phyloP scores from a whole-genome alignment of 257 asterid genomes.

The Jacaranda copaia region DNA sequence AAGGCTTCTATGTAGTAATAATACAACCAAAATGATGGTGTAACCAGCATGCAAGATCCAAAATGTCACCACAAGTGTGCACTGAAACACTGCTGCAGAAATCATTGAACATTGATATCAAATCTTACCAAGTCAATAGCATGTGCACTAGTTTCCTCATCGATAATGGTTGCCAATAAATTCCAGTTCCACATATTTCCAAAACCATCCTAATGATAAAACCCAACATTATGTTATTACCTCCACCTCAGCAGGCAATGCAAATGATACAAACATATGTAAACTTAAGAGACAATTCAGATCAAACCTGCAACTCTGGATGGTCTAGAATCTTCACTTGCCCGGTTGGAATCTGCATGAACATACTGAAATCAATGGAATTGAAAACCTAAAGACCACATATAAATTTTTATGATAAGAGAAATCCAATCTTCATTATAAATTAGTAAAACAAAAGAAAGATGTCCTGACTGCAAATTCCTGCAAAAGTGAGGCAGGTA shows the following conservation, averaged over 20 bases:
- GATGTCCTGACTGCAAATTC: slow-evolving; percentile 2
- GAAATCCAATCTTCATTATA: not conserved
- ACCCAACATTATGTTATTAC: slow-evolving; percentile 33
- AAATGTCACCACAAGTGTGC: slow-evolving; percentile 24
- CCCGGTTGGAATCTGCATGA: slow-evolving; percentile 67
- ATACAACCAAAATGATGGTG: not conserved
- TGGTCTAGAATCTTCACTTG: slow-evolving; percentile 85
- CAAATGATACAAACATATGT: slow-evolving; percentile 21
- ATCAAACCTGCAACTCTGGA: slow-evolving; percentile 82
- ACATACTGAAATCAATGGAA: slow-evolving; percentile 21
- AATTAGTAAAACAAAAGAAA: not conserved
- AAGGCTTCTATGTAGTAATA: not conserved
- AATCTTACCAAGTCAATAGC: slow-evolving; percentile 71
- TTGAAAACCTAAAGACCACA: not conserved
- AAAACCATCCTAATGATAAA: slow-evolving; percentile 81
- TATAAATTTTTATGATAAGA: not conserved
- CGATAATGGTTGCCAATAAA: slow-evolving; percentile 59
- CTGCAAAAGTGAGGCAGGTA: slow-evolving; percentile 9
- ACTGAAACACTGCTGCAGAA: slow-evolving; percentile 10
- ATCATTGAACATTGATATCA: slow-evolving; percentile 3
- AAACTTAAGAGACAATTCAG: slow-evolving; percentile 25
- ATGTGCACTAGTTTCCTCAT: slow-evolving; percentile 53
- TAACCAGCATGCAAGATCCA: slow-evolving; percentile 23
- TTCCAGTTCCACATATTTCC: slow-evolving; percentile 69
- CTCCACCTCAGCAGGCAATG: slow-evolving; percentile 6